Base-by-base conservation (phyloP, 352 stramenopile genomes). In the Nothophytophthora sp. region DNA sequence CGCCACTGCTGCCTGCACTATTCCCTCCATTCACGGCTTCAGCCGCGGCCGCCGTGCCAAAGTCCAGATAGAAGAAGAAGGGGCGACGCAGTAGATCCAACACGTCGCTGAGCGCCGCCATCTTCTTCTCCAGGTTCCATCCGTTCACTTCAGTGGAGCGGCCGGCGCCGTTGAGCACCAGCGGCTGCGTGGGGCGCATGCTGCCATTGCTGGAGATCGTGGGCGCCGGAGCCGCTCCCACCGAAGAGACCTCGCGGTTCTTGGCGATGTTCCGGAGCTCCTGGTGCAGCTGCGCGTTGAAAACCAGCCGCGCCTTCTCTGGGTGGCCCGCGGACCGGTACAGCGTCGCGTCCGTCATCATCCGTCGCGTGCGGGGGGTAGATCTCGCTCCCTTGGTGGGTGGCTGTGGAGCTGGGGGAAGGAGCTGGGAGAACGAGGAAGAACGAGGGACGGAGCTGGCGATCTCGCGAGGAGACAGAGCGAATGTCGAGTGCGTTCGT, bases 101-200 rank as follows among this genome's bases (percentile, higher is more conserved):
- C 22, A 80, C 37, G 33, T 94, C 84, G 4, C 63, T 61, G 6
- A 94, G 60, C 30, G 75, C 45, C 40, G 78, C 42, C 60, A 91
- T 80, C 55, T 94, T 92, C 57, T 86, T 86, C 60, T 94, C 84
- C 24, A 91, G 60, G 33, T 83, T 85, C 84, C 84, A 94, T 5
- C 78, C 82, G 32, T 81, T 81, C 10, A 86, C 37, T 22, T 90
- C 78, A 8, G 70, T 72, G 5, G 74, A 66, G 44, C 67, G 72
- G 5, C 61, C 60, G 20, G 47, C 60, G 13, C 49, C 62, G 39
- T 62, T 68, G 47, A 73, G 52, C 41, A 68, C 50, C 53, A 77
- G 67, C 12, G 67, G 55, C 48, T 69, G 70, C 36, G 53, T 67
- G 30, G 67, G 61, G 0, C 66, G 54, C 60, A 70, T 62, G 24